Conservation (phyloP, 805 yeast genomes). For the Brettanomyces sp. region DNA sequence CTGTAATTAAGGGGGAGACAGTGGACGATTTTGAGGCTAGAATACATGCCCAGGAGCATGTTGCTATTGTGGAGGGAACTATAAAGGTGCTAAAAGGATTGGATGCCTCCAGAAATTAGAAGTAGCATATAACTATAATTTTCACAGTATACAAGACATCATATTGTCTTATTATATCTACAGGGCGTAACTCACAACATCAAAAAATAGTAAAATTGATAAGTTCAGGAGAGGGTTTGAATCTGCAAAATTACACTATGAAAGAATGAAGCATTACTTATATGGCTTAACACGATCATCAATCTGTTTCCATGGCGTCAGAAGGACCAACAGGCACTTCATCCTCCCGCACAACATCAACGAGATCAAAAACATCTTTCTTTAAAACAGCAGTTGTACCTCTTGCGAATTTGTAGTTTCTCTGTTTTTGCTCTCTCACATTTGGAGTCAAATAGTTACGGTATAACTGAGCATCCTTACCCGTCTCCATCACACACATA, state of each 20-base stretch:
- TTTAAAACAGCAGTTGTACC: slow-evolving; percentile 90
- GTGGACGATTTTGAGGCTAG: slow-evolving; percentile 73
- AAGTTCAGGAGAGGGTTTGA: too few relatives aligned
- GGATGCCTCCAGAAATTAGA: neutral
- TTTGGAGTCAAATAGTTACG: slow-evolving; percentile 91
- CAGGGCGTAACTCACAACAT: too few relatives aligned
- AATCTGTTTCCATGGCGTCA: slow-evolving; percentile 3
- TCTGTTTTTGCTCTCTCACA: slow-evolving; percentile 71
- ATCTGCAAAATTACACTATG: neutral
- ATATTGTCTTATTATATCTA: too few relatives aligned
- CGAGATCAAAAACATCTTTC: slow-evolving; percentile 53
- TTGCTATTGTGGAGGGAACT: slow-evolving; percentile 91
- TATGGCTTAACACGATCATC: too few relatives aligned
- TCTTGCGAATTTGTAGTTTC: slow-evolving; percentile 74
- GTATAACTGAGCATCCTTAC: slow-evolving; percentile 74
- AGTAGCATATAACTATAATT: neutral
- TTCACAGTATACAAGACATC: too few relatives aligned
- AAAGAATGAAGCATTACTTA: neutral
- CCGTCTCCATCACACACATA: slow-evolving; percentile 91
- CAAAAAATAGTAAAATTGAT: too few relatives aligned
- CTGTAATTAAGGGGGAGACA: slow-evolving; percentile 60
- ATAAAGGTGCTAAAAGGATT: slow-evolving; percentile 42
- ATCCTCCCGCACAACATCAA: slow-evolving; percentile 61
- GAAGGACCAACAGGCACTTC: slow-evolving; percentile 6
- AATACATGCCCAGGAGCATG: slow-evolving; percentile 79